These are phyloP conservation scores for Lagerstroemia speciosa DNA, from an alignment of 345 rosid species.

Conservation along the genomic window DNA sequence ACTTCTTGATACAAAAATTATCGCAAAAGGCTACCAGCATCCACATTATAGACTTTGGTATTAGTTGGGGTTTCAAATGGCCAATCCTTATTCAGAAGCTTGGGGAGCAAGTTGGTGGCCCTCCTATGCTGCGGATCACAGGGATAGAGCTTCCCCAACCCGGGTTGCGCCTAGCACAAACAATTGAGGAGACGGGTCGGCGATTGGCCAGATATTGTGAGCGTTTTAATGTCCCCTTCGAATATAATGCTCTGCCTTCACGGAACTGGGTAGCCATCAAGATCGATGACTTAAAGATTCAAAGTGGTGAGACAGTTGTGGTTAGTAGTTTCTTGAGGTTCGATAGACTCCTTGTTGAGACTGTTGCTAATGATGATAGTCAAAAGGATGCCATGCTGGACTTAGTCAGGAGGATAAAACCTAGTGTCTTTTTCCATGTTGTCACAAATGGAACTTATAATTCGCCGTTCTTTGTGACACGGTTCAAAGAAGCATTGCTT, in stretches of 20 bases:
- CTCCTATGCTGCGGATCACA: constrained; percentile 26
- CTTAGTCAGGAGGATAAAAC: constrained; percentile 23
- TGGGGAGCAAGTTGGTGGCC: constrained; percentile 16
- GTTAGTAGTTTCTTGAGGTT: constrained; percentile 18
- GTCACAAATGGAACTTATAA: constrained; percentile 17
- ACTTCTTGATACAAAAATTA: constrained; percentile 11
- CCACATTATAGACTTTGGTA: constrained; percentile 40
- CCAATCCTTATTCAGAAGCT: constrained; percentile 24
- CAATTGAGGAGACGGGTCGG: constrained; percentile 22
- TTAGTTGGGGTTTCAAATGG: constrained; percentile 31
- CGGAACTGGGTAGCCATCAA: constrained; percentile 27
- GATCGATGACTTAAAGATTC: constrained; percentile 19
- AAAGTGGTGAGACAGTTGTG: constrained; percentile 13
- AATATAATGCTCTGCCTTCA: constrained; percentile 26
- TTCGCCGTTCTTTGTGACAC: constrained; percentile 31
- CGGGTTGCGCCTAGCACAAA: constrained; percentile 24
- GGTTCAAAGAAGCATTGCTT: constrained; percentile 33
- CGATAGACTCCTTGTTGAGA: constrained; percentile 22
- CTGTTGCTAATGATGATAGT: constrained; percentile 14
- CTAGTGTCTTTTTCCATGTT: constrained; percentile 15
- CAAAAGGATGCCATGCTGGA: constrained; percentile 20
- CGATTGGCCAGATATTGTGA: constrained; percentile 25
- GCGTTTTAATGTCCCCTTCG: constrained; percentile 25
- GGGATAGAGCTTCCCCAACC: constrained; percentile 30
- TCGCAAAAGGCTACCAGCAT: constrained; percentile 17